phyloP scores from a whole-genome alignment of 805 yeast genomes.

The Blastobotrys peoriensis region DNA sequence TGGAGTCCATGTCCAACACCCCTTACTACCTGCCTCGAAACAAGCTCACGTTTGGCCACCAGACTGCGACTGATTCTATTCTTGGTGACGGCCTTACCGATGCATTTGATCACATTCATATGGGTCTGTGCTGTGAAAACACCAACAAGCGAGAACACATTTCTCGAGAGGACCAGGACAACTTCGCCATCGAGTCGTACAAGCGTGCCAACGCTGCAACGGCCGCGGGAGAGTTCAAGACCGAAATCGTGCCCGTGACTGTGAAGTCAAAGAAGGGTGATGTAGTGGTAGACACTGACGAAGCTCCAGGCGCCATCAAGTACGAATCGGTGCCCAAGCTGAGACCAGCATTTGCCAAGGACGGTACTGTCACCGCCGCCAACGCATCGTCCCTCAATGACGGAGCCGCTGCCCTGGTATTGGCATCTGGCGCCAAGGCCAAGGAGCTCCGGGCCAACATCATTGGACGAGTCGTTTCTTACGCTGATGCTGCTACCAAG shows the following conservation, averaged over 20 bases:
- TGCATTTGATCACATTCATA: conserved; percentile 75
- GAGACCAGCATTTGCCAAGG: conserved; percentile 84
- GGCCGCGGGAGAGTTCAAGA: conserved; percentile 62
- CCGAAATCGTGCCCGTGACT: conserved; percentile 78
- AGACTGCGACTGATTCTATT: conserved; percentile 50
- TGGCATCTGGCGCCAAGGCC: conserved; percentile 74
- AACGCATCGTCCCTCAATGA: conserved; percentile 91
- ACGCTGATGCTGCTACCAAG: conserved; percentile 94
- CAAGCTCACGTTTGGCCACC: conserved; percentile 52
- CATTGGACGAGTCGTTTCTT: conserved; percentile 71
- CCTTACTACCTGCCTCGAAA: conserved; percentile 84
- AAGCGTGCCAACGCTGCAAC: conserved; percentile 72
- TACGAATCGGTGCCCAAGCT: conserved; percentile 66
- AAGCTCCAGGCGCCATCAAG: conserved; percentile 66
- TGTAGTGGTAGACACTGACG: conserved; percentile 61
- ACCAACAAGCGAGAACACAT: conserved; percentile 74
- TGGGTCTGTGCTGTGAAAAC: conserved; percentile 95
- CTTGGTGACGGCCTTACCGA: conserved; percentile 84
- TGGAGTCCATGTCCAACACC: conserved; percentile 91
- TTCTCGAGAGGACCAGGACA: conserved; percentile 80
- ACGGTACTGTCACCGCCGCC: conserved; percentile 94
- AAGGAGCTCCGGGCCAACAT: conserved; percentile 68
- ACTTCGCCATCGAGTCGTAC: conserved; percentile 74
- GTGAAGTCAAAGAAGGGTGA: conserved; percentile 68
- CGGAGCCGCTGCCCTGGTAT: conserved; percentile 89